Evolutionary conservation across 192 early-diverging fungal genomes (phyloP).

Genomic region (Obelidium mucronatum): DNA sequence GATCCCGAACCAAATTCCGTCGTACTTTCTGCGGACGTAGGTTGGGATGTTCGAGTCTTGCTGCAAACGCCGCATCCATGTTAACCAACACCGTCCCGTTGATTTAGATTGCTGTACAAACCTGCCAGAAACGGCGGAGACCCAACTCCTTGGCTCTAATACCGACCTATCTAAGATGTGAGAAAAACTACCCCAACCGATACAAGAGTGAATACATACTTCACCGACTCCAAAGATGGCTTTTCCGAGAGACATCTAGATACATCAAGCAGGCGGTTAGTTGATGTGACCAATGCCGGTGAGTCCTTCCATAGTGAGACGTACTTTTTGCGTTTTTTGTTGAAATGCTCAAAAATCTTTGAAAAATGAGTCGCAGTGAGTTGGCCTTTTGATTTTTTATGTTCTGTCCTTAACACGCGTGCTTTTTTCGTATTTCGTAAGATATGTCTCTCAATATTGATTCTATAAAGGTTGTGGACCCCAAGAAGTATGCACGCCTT

Average conservation of each 20-base stretch:
- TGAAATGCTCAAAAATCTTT: not conserved
- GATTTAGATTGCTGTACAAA: not conserved
- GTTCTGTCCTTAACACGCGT: too few relatives aligned
- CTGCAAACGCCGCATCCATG: conserved; percentile 12
- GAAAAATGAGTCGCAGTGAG: not conserved
- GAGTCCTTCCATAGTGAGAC: too few relatives aligned
- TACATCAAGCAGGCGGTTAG: too few relatives aligned
- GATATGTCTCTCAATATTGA: too few relatives aligned
- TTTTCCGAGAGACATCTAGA: conserved; percentile 36
- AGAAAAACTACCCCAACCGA: too few relatives aligned
- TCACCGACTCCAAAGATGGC: conserved; percentile 32
- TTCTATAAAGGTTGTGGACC: not conserved
- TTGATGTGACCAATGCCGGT: not conserved
- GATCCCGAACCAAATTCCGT: conserved; percentile 27
- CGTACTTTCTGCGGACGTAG: conserved; percentile 38
- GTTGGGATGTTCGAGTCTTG: conserved; percentile 38
- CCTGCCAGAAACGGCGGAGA: conserved; percentile 37
- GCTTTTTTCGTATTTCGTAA: too few relatives aligned
- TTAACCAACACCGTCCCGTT: too few relatives aligned
- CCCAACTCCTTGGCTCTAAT: conserved; percentile 27
- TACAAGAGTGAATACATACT: not conserved
- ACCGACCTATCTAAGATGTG: conserved; percentile 6
- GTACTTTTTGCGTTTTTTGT: conserved; percentile 16
- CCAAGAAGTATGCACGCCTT: not conserved
- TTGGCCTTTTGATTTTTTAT: too few relatives aligned